phyloP scores from a whole-genome alignment of 1,284 basidiomycete species.

The Xerocomus nothofagi region DNA sequence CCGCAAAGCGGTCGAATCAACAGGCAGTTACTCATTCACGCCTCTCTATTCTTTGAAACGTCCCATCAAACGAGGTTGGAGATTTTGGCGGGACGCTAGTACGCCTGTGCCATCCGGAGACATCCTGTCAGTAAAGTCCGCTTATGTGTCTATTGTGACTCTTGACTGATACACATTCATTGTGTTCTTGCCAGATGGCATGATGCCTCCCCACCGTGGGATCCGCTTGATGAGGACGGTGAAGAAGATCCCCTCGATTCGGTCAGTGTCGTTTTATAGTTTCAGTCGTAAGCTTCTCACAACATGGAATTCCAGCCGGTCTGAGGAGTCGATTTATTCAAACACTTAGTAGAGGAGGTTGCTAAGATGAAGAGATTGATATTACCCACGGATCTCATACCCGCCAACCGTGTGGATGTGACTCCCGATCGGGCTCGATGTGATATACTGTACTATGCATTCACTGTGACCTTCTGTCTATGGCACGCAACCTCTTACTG shows the following conservation, averaged over 20 bases:
- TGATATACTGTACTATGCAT: not conserved
- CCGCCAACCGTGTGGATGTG: not conserved
- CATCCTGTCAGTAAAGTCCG: constrained; percentile 13
- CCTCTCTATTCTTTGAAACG: constrained; percentile 26
- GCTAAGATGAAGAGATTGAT: too few species aligned
- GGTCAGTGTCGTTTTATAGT: constrained; percentile 1
- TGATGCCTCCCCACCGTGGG: constrained; percentile 23
- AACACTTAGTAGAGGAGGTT: too few species aligned
- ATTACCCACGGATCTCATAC: too few species aligned
- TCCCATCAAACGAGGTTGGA: constrained; percentile 15
- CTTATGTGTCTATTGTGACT: too few species aligned
- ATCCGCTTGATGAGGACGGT: constrained; percentile 32
- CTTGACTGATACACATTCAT: not conserved
- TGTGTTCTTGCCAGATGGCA: constrained; percentile 28
- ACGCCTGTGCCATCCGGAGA: constrained; percentile 19
- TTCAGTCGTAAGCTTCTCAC: not conserved
- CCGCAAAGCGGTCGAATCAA: too few species aligned
- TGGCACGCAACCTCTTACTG: too few species aligned
- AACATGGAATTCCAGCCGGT: not conserved
- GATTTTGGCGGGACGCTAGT: constrained; percentile 20
- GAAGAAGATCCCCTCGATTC: constrained; percentile 5
- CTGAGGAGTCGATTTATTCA: constrained; percentile 5
- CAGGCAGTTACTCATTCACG: constrained; percentile 4
- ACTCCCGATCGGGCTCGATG: not conserved
- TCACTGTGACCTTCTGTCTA: too few species aligned